A percentile compares a stretch with the other conserved stretches of the same genome.
Conservation (phyloP, 768 basidiomycete genomes). For the Russula sp. region DNA sequence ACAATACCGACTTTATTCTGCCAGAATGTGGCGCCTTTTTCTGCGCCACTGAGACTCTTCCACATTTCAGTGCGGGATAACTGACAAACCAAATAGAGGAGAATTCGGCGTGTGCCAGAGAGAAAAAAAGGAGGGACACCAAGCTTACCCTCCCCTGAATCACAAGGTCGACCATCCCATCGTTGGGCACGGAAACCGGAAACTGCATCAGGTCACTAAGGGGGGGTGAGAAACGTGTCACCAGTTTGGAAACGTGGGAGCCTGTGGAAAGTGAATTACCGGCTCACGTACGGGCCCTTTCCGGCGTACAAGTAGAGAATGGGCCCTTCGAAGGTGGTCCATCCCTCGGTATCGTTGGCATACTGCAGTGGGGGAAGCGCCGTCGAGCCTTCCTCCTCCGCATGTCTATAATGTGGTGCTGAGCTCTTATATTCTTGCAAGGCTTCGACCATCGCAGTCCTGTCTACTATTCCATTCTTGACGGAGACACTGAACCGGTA, state of each 20-base stretch:
- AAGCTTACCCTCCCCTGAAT: slow-evolving; percentile 53
- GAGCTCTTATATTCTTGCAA: slow-evolving; percentile 35
- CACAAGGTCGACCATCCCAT: slow-evolving; percentile 70
- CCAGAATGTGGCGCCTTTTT: slow-evolving; percentile 60
- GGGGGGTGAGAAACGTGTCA: not conserved
- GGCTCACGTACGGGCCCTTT: slow-evolving; percentile 68
- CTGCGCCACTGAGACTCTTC: slow-evolving; percentile 52
- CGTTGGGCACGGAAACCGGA: slow-evolving; percentile 72
- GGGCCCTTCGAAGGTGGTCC: slow-evolving; percentile 66
- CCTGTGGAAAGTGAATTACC: slow-evolving; percentile 34
- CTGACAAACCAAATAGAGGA: slow-evolving; percentile 28
- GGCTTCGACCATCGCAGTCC: slow-evolving; percentile 57
- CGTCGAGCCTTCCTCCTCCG: slow-evolving; percentile 13
- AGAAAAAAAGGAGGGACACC: slow-evolving; percentile 7
- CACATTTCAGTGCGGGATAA: slow-evolving; percentile 47
- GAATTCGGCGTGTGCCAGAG: slow-evolving; percentile 3
- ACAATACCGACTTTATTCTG: slow-evolving; percentile 42
- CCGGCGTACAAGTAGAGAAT: slow-evolving; percentile 69
- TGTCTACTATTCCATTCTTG: slow-evolving; percentile 65
- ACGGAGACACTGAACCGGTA: slow-evolving; percentile 67
- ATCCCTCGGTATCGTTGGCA: slow-evolving; percentile 47
- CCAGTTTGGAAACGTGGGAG: slow-evolving; percentile 11
- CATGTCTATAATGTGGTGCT: slow-evolving; percentile 7
- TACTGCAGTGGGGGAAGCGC: slow-evolving; percentile 45
- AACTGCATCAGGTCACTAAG: slow-evolving; percentile 73